Percentiles rank a stretch among this genome's conserved stretches.
Conservation (phyloP, 1,284 basidiomycete genomes). For the Apiotrichum mycotoxinovorans region DNA sequence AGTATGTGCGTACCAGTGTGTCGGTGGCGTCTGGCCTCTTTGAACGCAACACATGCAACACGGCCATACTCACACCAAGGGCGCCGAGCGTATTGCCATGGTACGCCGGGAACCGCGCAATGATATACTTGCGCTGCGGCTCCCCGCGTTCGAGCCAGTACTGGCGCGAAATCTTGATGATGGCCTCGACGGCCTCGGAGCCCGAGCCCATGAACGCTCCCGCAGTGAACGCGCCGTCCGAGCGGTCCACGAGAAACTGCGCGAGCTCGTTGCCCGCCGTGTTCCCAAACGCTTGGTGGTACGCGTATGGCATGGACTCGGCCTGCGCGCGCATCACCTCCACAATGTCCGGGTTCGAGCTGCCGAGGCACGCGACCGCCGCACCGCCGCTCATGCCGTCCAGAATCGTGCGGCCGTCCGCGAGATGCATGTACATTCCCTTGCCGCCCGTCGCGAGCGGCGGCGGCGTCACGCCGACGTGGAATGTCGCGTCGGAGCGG, state of each 20-base stretch:
- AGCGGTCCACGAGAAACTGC: slow-evolving; percentile 20
- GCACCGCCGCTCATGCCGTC: slow-evolving; percentile 61
- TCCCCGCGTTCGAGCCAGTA: slow-evolving; percentile 62
- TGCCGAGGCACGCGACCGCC: slow-evolving; percentile 74
- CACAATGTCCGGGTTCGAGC: slow-evolving; percentile 59
- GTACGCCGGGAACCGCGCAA: slow-evolving; percentile 71
- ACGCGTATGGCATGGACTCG: slow-evolving; percentile 28
- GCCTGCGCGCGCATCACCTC: slow-evolving; percentile 27
- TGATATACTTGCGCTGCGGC: slow-evolving; percentile 67
- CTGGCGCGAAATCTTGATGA: slow-evolving; percentile 35
- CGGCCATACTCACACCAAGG: slow-evolving; percentile 21
- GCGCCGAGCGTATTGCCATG: slow-evolving; percentile 74
- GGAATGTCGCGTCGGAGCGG: slow-evolving; percentile 3
- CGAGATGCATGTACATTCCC: slow-evolving; percentile 12
- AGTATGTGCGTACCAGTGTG: no score
- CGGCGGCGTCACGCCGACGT: slow-evolving; percentile 6
- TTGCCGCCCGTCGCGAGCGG: background rate
- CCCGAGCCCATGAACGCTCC: slow-evolving; percentile 33
- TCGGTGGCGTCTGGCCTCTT: no score
- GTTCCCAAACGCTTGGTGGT: slow-evolving; percentile 25
- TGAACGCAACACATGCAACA: background rate
- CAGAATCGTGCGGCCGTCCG: slow-evolving; percentile 24
- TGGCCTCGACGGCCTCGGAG: slow-evolving; percentile 36
- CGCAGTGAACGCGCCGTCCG: slow-evolving; percentile 25
- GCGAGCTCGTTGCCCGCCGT: slow-evolving; percentile 26